A percentile compares a stretch with the other conserved stretches of the same genome.
Evolutionary conservation across 1,139 yeast genomes (phyloP).

Genomic region (Arxiozyma bovina): DNA sequence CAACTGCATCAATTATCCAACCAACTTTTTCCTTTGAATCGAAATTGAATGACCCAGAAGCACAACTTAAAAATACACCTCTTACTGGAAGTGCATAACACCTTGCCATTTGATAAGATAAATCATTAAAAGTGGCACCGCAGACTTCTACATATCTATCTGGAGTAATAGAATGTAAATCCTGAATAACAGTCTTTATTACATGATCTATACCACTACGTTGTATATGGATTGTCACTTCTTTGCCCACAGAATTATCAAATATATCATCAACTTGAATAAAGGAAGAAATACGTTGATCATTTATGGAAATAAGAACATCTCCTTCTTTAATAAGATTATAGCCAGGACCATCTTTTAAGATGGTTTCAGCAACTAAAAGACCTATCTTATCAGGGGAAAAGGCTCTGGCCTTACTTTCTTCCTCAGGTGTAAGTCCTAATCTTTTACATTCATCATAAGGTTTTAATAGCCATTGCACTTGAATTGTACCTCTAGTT

Average conservation of each 20-base stretch:
- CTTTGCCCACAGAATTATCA: conserved; percentile 59
- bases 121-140: conserved; percentile 78
- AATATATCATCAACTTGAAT: conserved; percentile 77
- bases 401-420: conserved; percentile 52
- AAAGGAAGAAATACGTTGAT: conserved; percentile 55
- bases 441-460: conserved; percentile 84
- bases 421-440: conserved; percentile 72
- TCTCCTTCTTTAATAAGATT: conserved; percentile 75
- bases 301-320: conserved; percentile 66
- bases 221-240: conserved; percentile 54
- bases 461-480: conserved; percentile 80
- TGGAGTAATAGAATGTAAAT: conserved; percentile 77
- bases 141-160: conserved; percentile 70
- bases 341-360: conserved; percentile 86
- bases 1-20: conserved; percentile 72
- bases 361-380: conserved; percentile 71
- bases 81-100: conserved; percentile 72
- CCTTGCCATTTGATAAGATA: conserved; percentile 85
- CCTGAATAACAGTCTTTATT: conserved; percentile 52
- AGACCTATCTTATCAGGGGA: conserved; percentile 77
- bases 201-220: conserved; percentile 59
- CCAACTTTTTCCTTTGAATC: conserved; percentile 52
- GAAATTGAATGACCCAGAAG: conserved; percentile 68
- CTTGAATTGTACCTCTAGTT: conserved; percentile 81
- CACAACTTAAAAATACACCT: conserved; percentile 75